Base-by-base conservation (phyloP, 2,329 filamentous ascomycete genomes). In the Phialemonium atrogriseum region DNA sequence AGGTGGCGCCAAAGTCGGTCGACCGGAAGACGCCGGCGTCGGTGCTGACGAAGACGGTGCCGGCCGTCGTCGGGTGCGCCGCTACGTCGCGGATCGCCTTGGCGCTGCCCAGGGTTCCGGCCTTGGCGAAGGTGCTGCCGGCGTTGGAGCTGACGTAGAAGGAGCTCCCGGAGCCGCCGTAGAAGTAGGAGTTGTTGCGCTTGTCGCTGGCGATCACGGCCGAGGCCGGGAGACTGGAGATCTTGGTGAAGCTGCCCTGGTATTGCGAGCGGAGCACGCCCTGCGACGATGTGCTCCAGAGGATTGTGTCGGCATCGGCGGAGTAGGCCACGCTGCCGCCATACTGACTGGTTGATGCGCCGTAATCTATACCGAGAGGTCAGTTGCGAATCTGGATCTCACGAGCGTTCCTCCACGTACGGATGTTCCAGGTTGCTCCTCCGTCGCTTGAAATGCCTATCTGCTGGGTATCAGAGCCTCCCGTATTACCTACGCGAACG, bases 1-100 rank as follows among this genome's bases (percentile, higher is more conserved):
- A 75, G 2, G 58, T 59, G 4, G 50, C 46, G 5, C 69, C 73
- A 21, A 55, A 71, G 47, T 76, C 49, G 5, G 60, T 66, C 8
- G 66, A 71, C 41, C 63, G 63, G 54, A 69, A 75, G 28, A 77
- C 50, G 5, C 73, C 73, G 0, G 44, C 52, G 32, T 73, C 59
- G 0, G 71, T 74, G 1, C 70, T 72, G 2, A 70, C 70, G 51
- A 65, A 73, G 28, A 84, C 63, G 28, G 77, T 70, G 10, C 80
- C 77, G 0, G 73, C 70, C 9, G 61, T 58, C 5, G 65, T 61
- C 0, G 76, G 74, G 39, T 78, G 64, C 1, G 61, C 62, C 11
- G 68, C 70, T 8, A 82, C 62, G 20, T 67, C 63, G 23, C 74
- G 74, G 35, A 80, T 56, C 12, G 56, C 48, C 3, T 52, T 59